phyloP scores from a whole-genome alignment of 495 filamentous ascomycete species.

The Annulohypoxylon nitens region DNA sequence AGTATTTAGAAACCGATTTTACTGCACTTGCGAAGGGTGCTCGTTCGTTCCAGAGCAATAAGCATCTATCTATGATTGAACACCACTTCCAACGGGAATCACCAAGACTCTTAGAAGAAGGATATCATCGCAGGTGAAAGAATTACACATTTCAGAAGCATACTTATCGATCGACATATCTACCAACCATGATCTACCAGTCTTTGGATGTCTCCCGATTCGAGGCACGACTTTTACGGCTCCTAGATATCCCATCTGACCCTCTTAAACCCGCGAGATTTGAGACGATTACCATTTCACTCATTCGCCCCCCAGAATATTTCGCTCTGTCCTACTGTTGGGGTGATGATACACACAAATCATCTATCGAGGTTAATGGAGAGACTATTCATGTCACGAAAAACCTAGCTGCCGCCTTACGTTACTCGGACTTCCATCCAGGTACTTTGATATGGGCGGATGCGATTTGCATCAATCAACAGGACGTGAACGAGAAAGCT shows the following conservation, averaged over 20 bases:
- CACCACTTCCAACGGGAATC: background rate
- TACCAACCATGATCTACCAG: slow-evolving; percentile 12
- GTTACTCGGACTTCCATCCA: background rate
- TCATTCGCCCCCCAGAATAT: slow-evolving; percentile 15
- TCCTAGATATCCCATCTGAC: slow-evolving; percentile 6
- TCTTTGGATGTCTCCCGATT: slow-evolving; percentile 19
- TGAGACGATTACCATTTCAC: background rate
- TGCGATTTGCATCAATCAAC: slow-evolving; percentile 54
- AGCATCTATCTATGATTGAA: background rate
- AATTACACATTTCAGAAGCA: background rate
- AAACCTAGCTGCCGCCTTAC: slow-evolving; percentile 9
- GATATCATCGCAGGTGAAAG: background rate
- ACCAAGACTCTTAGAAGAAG: background rate
- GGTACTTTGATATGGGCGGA: slow-evolving; percentile 20
- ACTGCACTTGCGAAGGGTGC: background rate
- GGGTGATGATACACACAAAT: slow-evolving; percentile 3
- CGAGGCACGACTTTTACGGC: slow-evolving; percentile 17
- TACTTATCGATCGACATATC: background rate
- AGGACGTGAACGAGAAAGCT: slow-evolving; percentile 49
- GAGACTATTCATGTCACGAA: background rate
- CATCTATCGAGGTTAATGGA: slow-evolving; percentile 8
- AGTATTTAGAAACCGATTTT: background rate
- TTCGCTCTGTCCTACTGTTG: slow-evolving; percentile 30
- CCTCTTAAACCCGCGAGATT: background rate
- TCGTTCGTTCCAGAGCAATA: background rate